Conservation (phyloP, 2,329 filamentous ascomycete species). For the Diaporthe australafricana region DNA sequence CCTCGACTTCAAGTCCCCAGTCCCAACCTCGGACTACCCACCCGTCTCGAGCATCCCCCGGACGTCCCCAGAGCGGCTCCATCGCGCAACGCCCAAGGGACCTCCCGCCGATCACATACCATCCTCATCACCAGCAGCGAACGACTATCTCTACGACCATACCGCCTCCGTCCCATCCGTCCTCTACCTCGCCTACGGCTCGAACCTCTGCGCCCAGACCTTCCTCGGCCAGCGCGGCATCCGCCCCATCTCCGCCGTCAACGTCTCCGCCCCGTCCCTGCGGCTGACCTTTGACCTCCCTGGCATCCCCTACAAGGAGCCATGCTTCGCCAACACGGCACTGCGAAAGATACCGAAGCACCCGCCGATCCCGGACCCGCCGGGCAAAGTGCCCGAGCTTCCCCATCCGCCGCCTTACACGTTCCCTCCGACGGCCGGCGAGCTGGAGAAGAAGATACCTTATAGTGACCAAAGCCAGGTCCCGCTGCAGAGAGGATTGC, state of each 20-base stretch:
- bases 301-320: slow-evolving; percentile 87
- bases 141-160: slow-evolving; percentile 37
- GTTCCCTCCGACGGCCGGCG: slow-evolving; percentile 21
- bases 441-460: background rate
- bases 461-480: background rate
- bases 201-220: slow-evolving; percentile 84
- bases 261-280: slow-evolving; percentile 84
- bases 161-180: slow-evolving; percentile 59
- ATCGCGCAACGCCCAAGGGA: slow-evolving; percentile 41
- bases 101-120: slow-evolving; percentile 40
- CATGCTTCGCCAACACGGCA: slow-evolving; percentile 89
- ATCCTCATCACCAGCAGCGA: slow-evolving; percentile 42
- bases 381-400: slow-evolving; percentile 40
- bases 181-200: slow-evolving; percentile 90
- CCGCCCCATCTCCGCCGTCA: slow-evolving; percentile 81
- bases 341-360: slow-evolving; percentile 65
- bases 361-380: slow-evolving; percentile 44
- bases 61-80: slow-evolving; percentile 54
- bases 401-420: slow-evolving; percentile 38
- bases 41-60: slow-evolving; percentile 49
- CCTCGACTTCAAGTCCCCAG: slow-evolving; percentile 17
- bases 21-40: slow-evolving; percentile 38
- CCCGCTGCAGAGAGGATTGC: slow-evolving; percentile 30
- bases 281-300: slow-evolving; percentile 86
- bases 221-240: slow-evolving; percentile 85